Conservation (phyloP, 768 basidiomycete genomes). For the Suillus fuscotomentosus region DNA sequence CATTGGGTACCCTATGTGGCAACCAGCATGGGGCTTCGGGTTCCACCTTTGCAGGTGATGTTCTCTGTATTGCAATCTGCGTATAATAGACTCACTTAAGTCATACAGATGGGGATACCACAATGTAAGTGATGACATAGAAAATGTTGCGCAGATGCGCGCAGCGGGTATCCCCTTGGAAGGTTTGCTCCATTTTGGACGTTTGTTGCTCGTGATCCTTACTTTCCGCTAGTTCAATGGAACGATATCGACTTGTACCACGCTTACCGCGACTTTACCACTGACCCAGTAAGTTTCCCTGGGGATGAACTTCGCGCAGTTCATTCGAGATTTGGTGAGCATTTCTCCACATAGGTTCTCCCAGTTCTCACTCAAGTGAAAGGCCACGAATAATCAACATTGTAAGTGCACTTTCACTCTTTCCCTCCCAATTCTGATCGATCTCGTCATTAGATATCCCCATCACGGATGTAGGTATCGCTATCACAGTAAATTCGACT, state of each 20-base stretch:
- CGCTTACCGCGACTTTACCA: slow-evolving; percentile 65
- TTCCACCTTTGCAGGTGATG: slow-evolving; percentile 69
- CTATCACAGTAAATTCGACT: slow-evolving; percentile 53
- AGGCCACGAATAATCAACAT: slow-evolving; percentile 29
- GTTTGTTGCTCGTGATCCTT: neutral
- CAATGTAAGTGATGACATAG: slow-evolving; percentile 54
- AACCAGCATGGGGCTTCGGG: slow-evolving; percentile 75
- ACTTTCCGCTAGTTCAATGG: slow-evolving; percentile 57
- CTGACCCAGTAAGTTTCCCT: slow-evolving; percentile 64
- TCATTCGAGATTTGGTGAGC: slow-evolving; percentile 58
- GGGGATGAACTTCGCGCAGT: slow-evolving; percentile 47
- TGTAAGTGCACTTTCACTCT: slow-evolving; percentile 15
- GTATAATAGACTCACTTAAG: slow-evolving; percentile 1
- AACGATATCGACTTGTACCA: slow-evolving; percentile 77
- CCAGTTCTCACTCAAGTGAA: slow-evolving; percentile 7
- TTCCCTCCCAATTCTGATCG: neutral
- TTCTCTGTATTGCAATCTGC: neutral
- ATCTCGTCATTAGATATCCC: slow-evolving; percentile 50
- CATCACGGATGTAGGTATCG: slow-evolving; percentile 65
- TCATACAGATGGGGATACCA: slow-evolving; percentile 45
- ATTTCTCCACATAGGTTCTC: neutral
- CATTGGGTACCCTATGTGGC: slow-evolving; percentile 70
- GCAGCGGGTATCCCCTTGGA: slow-evolving; percentile 77
- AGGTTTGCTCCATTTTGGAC: slow-evolving; percentile 35
- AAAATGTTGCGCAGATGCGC: slow-evolving; percentile 57